A percentile compares a stretch with the other conserved stretches of the same genome.
These are phyloP conservation scores for Ballota nigra DNA, from an alignment of 257 asterid genomes.

Conservation along the genomic window DNA sequence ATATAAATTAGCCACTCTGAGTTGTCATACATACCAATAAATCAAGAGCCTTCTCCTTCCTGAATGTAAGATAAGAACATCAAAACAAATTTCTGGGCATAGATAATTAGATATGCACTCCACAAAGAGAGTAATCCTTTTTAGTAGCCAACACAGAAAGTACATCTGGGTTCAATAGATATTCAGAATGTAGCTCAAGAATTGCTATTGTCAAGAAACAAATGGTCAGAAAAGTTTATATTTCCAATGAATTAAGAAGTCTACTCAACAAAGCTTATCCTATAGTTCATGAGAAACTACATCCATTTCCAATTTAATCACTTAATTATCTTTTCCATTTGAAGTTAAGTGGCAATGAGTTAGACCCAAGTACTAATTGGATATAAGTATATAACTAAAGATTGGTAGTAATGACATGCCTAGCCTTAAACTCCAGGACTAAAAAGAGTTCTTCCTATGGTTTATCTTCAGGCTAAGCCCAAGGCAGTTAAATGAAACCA, in stretches of 20 bases:
- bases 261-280: constrained; percentile 1
- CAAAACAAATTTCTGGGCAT: background rate
- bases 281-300: background rate
- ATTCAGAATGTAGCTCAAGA: background rate
- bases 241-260: background rate
- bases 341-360: background rate
- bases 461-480: background rate
- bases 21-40: constrained; percentile 4
- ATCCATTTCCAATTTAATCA: background rate
- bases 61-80: background rate
- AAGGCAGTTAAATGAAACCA: background rate
- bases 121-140: background rate
- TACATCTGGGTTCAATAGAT: background rate
- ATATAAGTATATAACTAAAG: background rate
- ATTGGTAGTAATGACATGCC: background rate
- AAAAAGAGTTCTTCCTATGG: background rate
- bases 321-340: background rate
- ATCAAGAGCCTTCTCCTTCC: constrained; percentile 6
- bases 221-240: background rate
- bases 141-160: background rate
- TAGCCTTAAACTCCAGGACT: background rate
- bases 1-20: constrained; percentile 14
- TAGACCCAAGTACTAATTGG: background rate
- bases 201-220: background rate
- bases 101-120: background rate